A percentile compares a stretch with the other conserved stretches of the same genome.
phyloP scores from a whole-genome alignment of 2,329 filamentous ascomycete genomes.

The Leptographium galeiforme region DNA sequence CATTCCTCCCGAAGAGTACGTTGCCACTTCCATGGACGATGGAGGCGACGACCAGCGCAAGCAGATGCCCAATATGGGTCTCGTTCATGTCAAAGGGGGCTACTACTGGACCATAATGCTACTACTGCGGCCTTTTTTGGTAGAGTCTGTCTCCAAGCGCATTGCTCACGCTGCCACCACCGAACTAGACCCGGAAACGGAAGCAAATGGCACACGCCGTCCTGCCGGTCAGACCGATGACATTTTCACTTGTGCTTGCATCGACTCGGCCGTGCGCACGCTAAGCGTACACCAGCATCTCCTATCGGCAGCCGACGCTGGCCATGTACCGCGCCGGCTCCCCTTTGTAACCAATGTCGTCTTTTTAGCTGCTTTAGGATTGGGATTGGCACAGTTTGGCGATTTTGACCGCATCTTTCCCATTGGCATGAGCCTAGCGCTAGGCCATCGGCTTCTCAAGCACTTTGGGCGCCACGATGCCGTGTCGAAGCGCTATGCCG shows the following conservation, averaged over 20 bases:
- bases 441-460: constrained; percentile 13
- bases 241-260: constrained; percentile 19
- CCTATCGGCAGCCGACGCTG: constrained; percentile 14
- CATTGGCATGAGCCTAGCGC: constrained; percentile 15
- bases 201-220: neutral
- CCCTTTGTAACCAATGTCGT: constrained; percentile 32
- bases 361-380: constrained; percentile 29
- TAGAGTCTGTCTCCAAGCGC: constrained; percentile 15
- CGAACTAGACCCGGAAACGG: too few relatives aligned
- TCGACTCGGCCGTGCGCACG: constrained; percentile 21
- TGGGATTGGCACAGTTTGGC: constrained; percentile 29
- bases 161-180: neutral
- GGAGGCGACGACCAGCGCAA: neutral
- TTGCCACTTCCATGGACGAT: constrained; percentile 4
- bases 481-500: constrained; percentile 12
- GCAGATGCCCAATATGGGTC: constrained; percentile 15
- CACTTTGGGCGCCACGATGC: constrained; percentile 14
- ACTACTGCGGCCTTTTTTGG: constrained; percentile 21
- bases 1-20: constrained; percentile 6
- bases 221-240: constrained; percentile 4
- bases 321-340: constrained; percentile 23
- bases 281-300: constrained; percentile 26
- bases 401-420: constrained; percentile 25
- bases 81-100: constrained; percentile 21
- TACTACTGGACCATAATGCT: constrained; percentile 26